Percentiles rank a stretch among this genome's conserved stretches.
phyloP scores from a whole-genome alignment of 495 filamentous ascomycete species.

The Thermochaetoides thermophila region DNA sequence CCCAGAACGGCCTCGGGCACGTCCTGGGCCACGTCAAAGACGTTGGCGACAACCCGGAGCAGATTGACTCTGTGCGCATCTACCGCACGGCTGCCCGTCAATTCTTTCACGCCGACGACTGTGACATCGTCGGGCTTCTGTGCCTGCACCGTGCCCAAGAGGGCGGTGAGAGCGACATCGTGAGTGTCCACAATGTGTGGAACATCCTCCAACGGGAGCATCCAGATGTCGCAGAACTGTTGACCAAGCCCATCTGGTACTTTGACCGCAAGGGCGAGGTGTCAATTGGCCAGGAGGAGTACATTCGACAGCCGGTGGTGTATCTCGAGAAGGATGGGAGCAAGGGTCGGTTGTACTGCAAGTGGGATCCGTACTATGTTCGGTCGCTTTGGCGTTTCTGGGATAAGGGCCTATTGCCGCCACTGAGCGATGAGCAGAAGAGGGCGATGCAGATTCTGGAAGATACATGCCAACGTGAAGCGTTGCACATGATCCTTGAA shows the following conservation, averaged over 20 bases:
- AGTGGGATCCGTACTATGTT: constrained; percentile 74
- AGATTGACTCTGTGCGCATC: constrained; percentile 73
- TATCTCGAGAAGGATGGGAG: constrained; percentile 45
- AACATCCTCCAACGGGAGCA: constrained; percentile 60
- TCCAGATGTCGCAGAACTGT: constrained; percentile 61
- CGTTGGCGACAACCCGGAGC: constrained; percentile 63
- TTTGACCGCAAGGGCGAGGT: constrained; percentile 89
- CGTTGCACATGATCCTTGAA: constrained; percentile 64
- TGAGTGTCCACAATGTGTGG: constrained; percentile 68
- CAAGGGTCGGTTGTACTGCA: constrained; percentile 34
- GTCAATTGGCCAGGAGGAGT: constrained; percentile 58
- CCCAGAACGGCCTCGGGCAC: constrained; percentile 77
- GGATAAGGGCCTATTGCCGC: constrained; percentile 48
- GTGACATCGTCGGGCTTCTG: constrained; percentile 72
- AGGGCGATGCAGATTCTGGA: constrained; percentile 53
- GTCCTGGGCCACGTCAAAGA: constrained; percentile 87
- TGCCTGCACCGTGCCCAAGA: constrained; percentile 66
- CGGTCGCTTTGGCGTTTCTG: constrained; percentile 52
- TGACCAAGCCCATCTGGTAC: constrained; percentile 75
- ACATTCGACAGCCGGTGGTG: constrained; percentile 56
- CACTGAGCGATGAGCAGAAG: constrained; percentile 45
- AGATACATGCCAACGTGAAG: constrained; percentile 45
- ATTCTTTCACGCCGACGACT: constrained; percentile 68
- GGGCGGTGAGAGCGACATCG: constrained; percentile 76
- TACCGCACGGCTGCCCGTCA: constrained; percentile 78